Base-by-base conservation (phyloP, 345 rosid species). In the Melaleuca alternifolia region DNA sequence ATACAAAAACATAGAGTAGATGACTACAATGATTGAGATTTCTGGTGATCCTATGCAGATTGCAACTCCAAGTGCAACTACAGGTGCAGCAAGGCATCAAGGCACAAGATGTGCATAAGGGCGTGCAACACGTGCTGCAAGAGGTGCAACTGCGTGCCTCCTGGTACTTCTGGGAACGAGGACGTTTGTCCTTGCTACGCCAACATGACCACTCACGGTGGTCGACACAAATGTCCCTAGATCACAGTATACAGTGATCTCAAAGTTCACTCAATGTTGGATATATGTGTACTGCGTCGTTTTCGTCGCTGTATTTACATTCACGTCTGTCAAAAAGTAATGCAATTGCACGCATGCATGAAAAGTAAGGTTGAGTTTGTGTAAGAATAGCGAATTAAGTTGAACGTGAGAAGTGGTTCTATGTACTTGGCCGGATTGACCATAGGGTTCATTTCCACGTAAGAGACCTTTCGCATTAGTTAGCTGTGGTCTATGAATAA, bases 61-160 rank as follows among this genome's bases (percentile, higher is more conserved):
- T 93, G 92, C 91, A 88, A 85, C 48, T 87, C 87, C 14, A 86
- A 89, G 71, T 91, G 94, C 85, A 84, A 86, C n/a, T 76, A 89
- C 48, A 91, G 94, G 88, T 93, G 93, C 93, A 92, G 93, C 85
- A 84, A 85, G 84, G 59, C 92, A 52, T 91, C 91, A 2, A 92
- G 94, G 89, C 91, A 92, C 9, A 92, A 92, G 79, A 77, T 91
- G 89, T 93, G 94, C 89, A 87, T 85, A 41, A 90, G 93, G 84
- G 94, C 94, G 56, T 91, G 94, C 61, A 91, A 90, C 82, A 91
- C 93, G 6, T 93, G 94, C 84, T 93, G 94, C 79, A 51, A 84
- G 82, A 91, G 94, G 75, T 93, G 94, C 89, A 87, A 91, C 54
- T 93, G 94, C 54, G 95, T 93, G 30, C 95, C 95, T 2, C 93